Evolutionary conservation across 352 stramenopile genomes (phyloP).

Genomic region (Phytophthora citricola): DNA sequence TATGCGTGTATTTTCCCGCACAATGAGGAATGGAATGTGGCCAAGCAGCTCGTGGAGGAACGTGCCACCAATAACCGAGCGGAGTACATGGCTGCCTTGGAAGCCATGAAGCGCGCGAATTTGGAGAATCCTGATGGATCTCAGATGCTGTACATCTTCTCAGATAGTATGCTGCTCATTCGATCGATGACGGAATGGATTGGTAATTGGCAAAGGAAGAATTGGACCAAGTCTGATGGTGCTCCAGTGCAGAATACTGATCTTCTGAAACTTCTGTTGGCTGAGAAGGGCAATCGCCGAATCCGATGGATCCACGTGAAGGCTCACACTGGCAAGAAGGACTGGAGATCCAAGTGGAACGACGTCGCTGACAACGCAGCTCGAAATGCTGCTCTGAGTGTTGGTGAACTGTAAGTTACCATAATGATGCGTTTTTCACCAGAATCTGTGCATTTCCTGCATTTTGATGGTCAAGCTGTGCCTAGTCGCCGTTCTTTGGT

Average conservation of each 20-base stretch:
- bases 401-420: not conserved
- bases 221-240: constrained; percentile 70
- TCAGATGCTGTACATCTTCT: constrained; percentile 73
- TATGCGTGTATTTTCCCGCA: constrained; percentile 86
- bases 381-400: constrained; percentile 35
- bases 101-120: constrained; percentile 76
- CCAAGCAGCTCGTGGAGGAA: constrained; percentile 52
- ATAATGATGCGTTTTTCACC: no score
- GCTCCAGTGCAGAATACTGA: constrained; percentile 66
- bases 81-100: constrained; percentile 62
- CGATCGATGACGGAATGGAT: constrained; percentile 84
- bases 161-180: constrained; percentile 82
- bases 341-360: constrained; percentile 82
- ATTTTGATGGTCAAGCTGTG: no score
- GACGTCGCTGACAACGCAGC: constrained; percentile 68
- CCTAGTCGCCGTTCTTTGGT: no score
- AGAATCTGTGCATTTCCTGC: no score
- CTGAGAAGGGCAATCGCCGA: constrained; percentile 46
- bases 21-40: constrained; percentile 64
- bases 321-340: constrained; percentile 58
- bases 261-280: constrained; percentile 63
- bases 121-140: constrained; percentile 42
- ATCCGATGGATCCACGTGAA: constrained; percentile 78
- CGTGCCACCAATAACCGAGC: constrained; percentile 62
- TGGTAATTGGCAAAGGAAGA: constrained; percentile 60